Percentiles rank a stretch among this genome's conserved stretches.
These are phyloP conservation scores for Periconia sp. DNA, from an alignment of 2,329 filamentous ascomycete species.

Conservation along the genomic window DNA sequence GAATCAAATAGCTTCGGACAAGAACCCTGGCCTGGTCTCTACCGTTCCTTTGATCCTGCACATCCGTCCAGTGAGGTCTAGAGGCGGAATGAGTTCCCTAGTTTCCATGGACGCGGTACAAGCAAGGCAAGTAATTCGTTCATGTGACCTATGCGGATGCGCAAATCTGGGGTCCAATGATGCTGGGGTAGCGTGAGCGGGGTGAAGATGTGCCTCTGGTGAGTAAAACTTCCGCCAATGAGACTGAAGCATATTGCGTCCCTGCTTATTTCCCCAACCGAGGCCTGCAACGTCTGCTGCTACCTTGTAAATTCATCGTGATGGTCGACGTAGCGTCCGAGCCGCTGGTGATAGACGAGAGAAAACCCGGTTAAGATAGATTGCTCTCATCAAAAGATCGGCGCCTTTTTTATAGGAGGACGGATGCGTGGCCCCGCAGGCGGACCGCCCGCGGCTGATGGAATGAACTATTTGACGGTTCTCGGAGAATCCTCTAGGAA, in stretches of 20 bases:
- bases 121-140: background rate
- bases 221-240: slow-evolving; percentile 9
- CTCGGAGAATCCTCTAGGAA: too few species aligned
- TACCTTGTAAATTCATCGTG: background rate
- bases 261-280: background rate
- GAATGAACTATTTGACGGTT: too few species aligned
- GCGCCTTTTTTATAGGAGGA: too few species aligned
- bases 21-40: too few species aligned
- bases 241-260: background rate
- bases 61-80: slow-evolving; percentile 11
- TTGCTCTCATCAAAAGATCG: too few species aligned
- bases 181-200: slow-evolving; percentile 7
- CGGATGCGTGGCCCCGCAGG: too few species aligned
- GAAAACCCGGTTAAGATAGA: too few species aligned
- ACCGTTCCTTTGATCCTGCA: too few species aligned
- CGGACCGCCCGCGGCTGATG: too few species aligned
- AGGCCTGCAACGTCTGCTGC: background rate
- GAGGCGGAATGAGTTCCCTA: slow-evolving; percentile 30
- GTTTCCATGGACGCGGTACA: slow-evolving; percentile 20
- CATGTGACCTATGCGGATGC: slow-evolving; percentile 2
- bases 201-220: slow-evolving; percentile 1
- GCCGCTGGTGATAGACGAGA: too few species aligned
- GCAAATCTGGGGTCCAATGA: slow-evolving; percentile 7
- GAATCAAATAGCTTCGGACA: slow-evolving; percentile 11
- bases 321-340: too few species aligned